phyloP scores from a whole-genome alignment of 148 eudicot genomes.

The Rhododendron simsii region DNA sequence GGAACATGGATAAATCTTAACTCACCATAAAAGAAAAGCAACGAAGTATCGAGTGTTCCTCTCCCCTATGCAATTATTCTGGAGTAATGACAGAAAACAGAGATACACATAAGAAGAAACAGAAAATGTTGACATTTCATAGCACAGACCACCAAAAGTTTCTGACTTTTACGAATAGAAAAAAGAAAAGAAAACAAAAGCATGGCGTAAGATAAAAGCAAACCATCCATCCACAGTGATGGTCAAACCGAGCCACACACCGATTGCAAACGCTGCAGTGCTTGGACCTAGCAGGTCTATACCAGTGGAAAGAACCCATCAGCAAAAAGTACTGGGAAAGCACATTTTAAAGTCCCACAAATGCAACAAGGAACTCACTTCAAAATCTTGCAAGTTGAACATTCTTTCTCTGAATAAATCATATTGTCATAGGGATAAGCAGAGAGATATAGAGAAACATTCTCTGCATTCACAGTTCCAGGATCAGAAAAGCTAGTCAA shows the following conservation, averaged over 20 bases:
- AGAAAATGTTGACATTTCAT: background rate
- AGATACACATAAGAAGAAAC: background rate
- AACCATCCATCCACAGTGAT: conserved; percentile 99
- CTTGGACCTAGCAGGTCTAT: conserved; percentile 97
- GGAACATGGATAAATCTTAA: background rate
- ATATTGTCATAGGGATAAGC: conserved; percentile 84
- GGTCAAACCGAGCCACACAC: conserved; percentile 95
- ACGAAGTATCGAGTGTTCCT: conserved; percentile 81
- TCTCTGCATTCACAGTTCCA: conserved; percentile 75
- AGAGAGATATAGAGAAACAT: conserved; percentile 75
- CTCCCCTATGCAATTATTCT: conserved; percentile 99
- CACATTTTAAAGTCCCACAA: background rate
- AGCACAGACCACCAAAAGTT: background rate
- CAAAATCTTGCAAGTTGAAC: conserved; percentile 78
- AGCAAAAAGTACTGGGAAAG: conserved; percentile 7
- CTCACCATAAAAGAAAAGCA: conserved; percentile 95
- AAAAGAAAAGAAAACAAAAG: background rate
- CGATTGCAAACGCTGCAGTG: conserved; percentile 93
- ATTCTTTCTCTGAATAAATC: conserved; percentile 74
- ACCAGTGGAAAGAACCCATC: conserved; percentile 18
- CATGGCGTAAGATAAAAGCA: conserved; percentile 19
- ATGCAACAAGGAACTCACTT: conserved; percentile 54
- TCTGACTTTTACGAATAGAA: background rate
- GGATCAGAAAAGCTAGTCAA: conserved; percentile 94
- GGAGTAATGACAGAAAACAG: conserved; percentile 26